These are phyloP conservation scores for Eremochloa ophiuroides DNA, from an alignment of 176 grass and related monocot genomes.

Conservation along the genomic window DNA sequence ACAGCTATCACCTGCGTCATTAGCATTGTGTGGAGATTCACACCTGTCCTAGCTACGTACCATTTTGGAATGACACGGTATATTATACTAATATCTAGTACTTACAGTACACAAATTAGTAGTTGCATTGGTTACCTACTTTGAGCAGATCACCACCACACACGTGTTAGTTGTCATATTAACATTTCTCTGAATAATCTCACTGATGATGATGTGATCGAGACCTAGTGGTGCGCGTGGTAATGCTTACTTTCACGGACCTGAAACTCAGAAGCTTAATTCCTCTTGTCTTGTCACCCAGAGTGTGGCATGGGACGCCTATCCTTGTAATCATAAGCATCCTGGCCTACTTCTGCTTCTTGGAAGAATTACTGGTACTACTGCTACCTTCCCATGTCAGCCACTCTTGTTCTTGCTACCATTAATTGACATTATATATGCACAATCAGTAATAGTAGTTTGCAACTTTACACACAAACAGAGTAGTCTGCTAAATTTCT, in stretches of 20 bases:
- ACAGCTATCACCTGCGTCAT: not conserved
- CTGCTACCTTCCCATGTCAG: not conserved
- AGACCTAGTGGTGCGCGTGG: not conserved
- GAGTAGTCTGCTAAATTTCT: not conserved
- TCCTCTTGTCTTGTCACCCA: slow-evolving; percentile 28
- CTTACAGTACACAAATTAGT: not conserved
- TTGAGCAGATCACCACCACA: not conserved
- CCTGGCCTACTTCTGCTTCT: slow-evolving; percentile 93
- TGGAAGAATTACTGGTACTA: slow-evolving; percentile 82
- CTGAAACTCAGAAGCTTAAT: not conserved
- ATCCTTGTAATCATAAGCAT: slow-evolving; percentile 75
- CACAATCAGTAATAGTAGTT: not conserved
- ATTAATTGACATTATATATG: not conserved
- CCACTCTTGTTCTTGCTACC: not conserved
- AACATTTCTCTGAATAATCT: not conserved
- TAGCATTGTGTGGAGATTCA: not conserved
- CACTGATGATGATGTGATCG: not conserved
- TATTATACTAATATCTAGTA: not conserved
- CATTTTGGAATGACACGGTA: not conserved
- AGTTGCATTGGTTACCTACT: not conserved
- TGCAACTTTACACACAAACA: not conserved
- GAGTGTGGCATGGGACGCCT: slow-evolving; percentile 70
- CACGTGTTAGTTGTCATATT: not conserved
- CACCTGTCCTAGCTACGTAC: not conserved
- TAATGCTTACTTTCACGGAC: not conserved